phyloP scores from a whole-genome alignment of 1,284 basidiomycete species.

The Peniophora sp. region DNA sequence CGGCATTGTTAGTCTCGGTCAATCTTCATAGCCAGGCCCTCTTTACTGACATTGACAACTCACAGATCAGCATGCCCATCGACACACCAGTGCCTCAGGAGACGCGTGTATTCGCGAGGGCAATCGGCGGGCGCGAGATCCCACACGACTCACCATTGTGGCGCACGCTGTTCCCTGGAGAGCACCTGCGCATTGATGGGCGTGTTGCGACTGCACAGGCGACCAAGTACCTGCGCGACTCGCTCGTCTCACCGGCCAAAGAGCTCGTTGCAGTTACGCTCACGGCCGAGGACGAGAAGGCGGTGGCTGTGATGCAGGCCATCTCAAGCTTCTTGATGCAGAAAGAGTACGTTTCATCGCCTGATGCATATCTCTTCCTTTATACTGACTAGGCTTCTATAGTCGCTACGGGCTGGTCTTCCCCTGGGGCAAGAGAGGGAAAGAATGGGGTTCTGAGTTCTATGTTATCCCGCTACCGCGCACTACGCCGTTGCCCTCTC shows the following conservation, averaged over 20 bases:
- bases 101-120: conserved; percentile 60
- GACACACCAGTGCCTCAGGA: conserved; percentile 62
- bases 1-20: conserved; percentile 55
- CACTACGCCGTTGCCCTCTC: conserved; percentile 70
- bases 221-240: conserved; percentile 67
- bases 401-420: conserved; percentile 84
- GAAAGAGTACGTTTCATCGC: conserved; percentile 58
- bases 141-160: conserved; percentile 52
- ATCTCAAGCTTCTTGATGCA: conserved; percentile 64
- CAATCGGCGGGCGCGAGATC: conserved; percentile 57
- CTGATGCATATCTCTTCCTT: conserved; percentile 5
- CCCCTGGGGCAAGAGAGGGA: conserved; percentile 71
- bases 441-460: conserved; percentile 76
- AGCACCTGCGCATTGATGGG: conserved; percentile 65
- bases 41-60: conserved; percentile 1
- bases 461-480: conserved; percentile 81
- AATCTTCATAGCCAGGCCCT: background rate
- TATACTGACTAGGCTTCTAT: conserved; percentile 8
- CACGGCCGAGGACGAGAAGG: conserved; percentile 37
- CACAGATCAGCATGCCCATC: conserved; percentile 67
- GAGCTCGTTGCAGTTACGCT: conserved; percentile 76
- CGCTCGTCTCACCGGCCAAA: conserved; percentile 66
- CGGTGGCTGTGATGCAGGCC: conserved; percentile 46
- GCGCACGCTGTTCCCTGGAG: conserved; percentile 65
- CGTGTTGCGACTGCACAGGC: conserved; percentile 73